A percentile compares a stretch with the other conserved stretches of the same genome.
Evolutionary conservation across 768 basidiomycete species (phyloP).

Genomic region (Suillus subaureus): DNA sequence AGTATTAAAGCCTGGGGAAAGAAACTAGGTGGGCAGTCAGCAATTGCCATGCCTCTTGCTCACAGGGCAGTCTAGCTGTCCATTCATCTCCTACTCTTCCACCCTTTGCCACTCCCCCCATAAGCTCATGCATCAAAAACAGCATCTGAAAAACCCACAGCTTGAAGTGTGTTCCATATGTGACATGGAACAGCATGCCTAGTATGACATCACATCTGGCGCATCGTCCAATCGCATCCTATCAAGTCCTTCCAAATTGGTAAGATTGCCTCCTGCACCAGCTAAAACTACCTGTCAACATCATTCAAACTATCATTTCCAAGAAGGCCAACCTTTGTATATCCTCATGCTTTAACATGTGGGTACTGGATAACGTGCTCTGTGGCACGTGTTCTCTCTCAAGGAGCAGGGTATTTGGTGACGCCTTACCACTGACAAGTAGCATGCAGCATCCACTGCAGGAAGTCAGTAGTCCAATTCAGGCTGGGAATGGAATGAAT

Average conservation of each 20-base stretch:
- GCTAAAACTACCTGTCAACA: constrained; percentile 39
- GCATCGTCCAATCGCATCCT: constrained; percentile 72
- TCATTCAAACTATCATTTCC: neutral
- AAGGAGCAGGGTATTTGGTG: constrained; percentile 70
- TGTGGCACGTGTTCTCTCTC: constrained; percentile 31
- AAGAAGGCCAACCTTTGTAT: constrained; percentile 68
- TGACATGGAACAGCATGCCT: constrained; percentile 1
- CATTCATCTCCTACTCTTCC: constrained; percentile 65
- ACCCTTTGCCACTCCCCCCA: constrained; percentile 73
- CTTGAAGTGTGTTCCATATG: constrained; percentile 46
- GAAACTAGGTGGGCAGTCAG: neutral
- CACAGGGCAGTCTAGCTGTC: constrained; percentile 21
- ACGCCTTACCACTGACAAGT: constrained; percentile 40
- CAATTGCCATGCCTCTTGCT: constrained; percentile 65
- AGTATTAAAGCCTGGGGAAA: neutral
- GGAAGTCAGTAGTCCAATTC: too few species aligned
- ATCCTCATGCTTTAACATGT: constrained; percentile 58
- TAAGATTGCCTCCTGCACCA: constrained; percentile 72
- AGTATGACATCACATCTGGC: constrained; percentile 18
- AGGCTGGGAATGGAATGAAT: too few species aligned
- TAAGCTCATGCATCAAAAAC: constrained; percentile 91
- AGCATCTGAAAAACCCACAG: constrained; percentile 84
- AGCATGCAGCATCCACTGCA: too few species aligned
- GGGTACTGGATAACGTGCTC: constrained; percentile 89
- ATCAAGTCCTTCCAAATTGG: constrained; percentile 60